A percentile compares a stretch with the other conserved stretches of the same genome.
These are phyloP conservation scores for Hamigera avellanea DNA, from an alignment of 495 filamentous ascomycete genomes.

Conservation along the genomic window DNA sequence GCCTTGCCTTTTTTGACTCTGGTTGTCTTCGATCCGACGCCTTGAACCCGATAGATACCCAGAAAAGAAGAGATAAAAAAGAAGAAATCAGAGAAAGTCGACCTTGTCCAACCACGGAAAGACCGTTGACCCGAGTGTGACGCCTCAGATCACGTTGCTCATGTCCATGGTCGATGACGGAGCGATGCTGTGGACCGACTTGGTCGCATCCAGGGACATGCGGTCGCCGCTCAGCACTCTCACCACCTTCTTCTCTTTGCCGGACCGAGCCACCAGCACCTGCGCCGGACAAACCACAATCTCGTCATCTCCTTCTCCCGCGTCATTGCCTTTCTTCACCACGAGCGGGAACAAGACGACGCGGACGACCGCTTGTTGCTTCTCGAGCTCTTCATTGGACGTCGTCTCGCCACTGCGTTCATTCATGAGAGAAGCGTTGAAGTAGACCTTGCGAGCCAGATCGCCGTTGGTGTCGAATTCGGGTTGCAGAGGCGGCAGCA, in stretches of 20 bases:
- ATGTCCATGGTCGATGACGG: slow-evolving; percentile 29
- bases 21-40: too few species aligned
- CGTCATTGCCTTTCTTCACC: slow-evolving; percentile 85
- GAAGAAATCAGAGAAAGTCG: background rate
- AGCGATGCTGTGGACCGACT: slow-evolving; percentile 14
- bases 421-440: slow-evolving; percentile 88
- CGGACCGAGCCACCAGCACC: slow-evolving; percentile 55
- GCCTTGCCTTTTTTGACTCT: too few species aligned
- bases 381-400: slow-evolving; percentile 68
- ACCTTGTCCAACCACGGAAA: background rate
- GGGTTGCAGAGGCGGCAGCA: slow-evolving; percentile 90
- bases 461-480: slow-evolving; percentile 92
- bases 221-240: slow-evolving; percentile 33
- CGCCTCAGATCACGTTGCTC: slow-evolving; percentile 27
- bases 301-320: slow-evolving; percentile 75
- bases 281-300: slow-evolving; percentile 89
- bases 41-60: too few species aligned
- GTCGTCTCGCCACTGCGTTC: slow-evolving; percentile 63
- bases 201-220: slow-evolving; percentile 21
- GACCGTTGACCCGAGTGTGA: slow-evolving; percentile 20
- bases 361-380: slow-evolving; percentile 62
- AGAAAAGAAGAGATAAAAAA: background rate
- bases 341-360: slow-evolving; percentile 91
- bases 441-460: slow-evolving; percentile 65
- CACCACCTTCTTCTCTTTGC: slow-evolving; percentile 32